These are phyloP conservation scores for Fusarium zealandicum DNA, from an alignment of 2,329 filamentous ascomycete species.

Conservation along the genomic window DNA sequence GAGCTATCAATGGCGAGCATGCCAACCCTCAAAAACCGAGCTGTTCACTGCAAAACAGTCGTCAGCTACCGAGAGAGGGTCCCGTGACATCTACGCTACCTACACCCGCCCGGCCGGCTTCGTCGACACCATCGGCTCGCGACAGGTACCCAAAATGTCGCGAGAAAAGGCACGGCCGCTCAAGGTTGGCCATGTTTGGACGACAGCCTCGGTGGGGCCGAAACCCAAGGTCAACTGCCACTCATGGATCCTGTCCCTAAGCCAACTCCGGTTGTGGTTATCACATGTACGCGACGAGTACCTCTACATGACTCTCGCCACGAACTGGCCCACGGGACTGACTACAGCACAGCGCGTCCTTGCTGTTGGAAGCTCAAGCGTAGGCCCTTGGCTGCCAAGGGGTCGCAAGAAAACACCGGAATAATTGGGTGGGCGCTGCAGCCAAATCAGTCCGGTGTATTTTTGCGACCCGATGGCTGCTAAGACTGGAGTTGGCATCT, in stretches of 20 bases:
- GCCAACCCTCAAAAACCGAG: not conserved
- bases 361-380: conserved; percentile 29
- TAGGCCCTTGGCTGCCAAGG: conserved; percentile 23
- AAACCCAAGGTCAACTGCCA: conserved; percentile 43
- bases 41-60: not conserved
- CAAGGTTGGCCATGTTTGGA: conserved; percentile 31
- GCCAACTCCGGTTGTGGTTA: conserved; percentile 41
- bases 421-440: no score
- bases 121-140: conserved; percentile 12
- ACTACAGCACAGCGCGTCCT: conserved; percentile 20
- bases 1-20: not conserved
- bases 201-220: conserved; percentile 39
- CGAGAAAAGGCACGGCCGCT: conserved; percentile 29
- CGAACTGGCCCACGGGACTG: conserved; percentile 34
- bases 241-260: conserved; percentile 37
- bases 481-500: no score
- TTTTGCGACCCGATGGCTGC: no score
- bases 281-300: conserved; percentile 39
- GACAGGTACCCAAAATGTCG: conserved; percentile 23
- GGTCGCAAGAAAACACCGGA: no score
- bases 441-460: no score
- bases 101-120: conserved; percentile 7
- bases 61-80: not conserved
- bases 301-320: conserved; percentile 40
- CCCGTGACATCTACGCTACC: not conserved